A percentile compares a stretch with the other conserved stretches of the same genome.
These are phyloP conservation scores for Blastocystis sp. DNA, from an alignment of 352 stramenopile genomes.

Conservation along the genomic window DNA sequence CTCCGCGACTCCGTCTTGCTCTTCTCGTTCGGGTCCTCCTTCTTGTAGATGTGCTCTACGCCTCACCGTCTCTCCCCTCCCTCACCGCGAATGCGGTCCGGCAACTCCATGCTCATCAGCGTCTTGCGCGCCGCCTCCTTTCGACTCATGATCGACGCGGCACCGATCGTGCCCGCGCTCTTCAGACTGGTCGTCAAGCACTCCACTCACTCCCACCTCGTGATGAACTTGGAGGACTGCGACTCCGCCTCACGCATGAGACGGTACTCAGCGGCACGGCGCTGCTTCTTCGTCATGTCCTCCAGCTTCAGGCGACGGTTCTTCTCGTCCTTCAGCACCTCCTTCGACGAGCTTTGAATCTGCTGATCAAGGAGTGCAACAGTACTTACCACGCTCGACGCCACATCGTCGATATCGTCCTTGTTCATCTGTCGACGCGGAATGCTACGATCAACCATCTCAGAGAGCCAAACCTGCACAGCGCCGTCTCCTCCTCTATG, in stretches of 20 bases:
- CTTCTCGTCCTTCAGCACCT: slow-evolving; percentile 50
- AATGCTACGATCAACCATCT: neutral
- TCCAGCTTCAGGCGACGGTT: slow-evolving; percentile 49
- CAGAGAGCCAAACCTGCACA: slow-evolving; percentile 1
- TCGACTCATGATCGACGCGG: slow-evolving; percentile 31
- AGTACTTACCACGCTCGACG: neutral
- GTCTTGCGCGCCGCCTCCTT: slow-evolving; percentile 52
- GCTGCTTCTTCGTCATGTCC: slow-evolving; percentile 61
- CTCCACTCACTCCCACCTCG: neutral
- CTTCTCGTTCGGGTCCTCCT: neutral
- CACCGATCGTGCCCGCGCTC: slow-evolving; percentile 1
- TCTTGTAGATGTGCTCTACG: slow-evolving; percentile 3
- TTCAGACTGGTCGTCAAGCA: slow-evolving; percentile 8
- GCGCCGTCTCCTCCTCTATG: neutral
- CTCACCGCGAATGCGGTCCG: slow-evolving; percentile 47
- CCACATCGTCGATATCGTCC: slow-evolving; percentile 20
- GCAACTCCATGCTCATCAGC: slow-evolving; percentile 65
- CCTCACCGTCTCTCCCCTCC: neutral
- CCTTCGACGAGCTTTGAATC: slow-evolving; percentile 37
- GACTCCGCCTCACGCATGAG: slow-evolving; percentile 59
- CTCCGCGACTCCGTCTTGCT: neutral
- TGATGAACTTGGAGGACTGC: slow-evolving; percentile 65
- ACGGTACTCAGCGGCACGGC: slow-evolving; percentile 46
- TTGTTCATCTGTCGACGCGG: slow-evolving; percentile 24
- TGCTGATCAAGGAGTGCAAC: neutral